Conservation (phyloP, 2,329 filamentous ascomycete genomes). For the Diplodia scrobiculata region DNA sequence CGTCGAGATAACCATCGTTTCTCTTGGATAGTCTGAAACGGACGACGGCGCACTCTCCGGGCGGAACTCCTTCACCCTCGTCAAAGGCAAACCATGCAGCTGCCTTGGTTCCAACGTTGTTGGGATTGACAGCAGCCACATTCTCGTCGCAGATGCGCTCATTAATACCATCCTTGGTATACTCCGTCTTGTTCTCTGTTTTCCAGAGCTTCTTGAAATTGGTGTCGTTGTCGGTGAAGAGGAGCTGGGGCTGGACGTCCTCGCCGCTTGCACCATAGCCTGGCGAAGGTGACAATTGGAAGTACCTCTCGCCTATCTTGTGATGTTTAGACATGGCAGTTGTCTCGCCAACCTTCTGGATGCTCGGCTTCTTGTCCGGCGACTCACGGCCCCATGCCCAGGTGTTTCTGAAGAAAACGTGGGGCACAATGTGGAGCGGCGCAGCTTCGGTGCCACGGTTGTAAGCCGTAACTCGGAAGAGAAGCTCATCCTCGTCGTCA, state of each 20-base stretch:
- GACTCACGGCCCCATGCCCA: constrained; percentile 91
- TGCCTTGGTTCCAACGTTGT: constrained; percentile 78
- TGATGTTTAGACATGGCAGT: constrained; percentile 76
- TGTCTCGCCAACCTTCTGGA: constrained; percentile 66
- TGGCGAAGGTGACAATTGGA: constrained; percentile 85
- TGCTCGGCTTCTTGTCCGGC: constrained; percentile 75
- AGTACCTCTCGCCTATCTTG: constrained; percentile 78
- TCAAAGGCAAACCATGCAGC: constrained; percentile 92
- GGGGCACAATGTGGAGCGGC: constrained; percentile 88
- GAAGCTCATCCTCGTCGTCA: constrained; percentile 85
- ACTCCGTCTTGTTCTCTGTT: constrained; percentile 72
- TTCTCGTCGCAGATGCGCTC: constrained; percentile 80
- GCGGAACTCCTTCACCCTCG: constrained; percentile 80
- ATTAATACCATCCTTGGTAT: constrained; percentile 96
- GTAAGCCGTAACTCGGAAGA: constrained; percentile 95
- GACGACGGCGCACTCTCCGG: constrained; percentile 92
- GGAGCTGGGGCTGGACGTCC: constrained; percentile 79
- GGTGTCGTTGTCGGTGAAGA: constrained; percentile 96
- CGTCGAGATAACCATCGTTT: constrained; percentile 77
- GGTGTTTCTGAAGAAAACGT: constrained; percentile 96
- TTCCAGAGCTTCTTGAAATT: constrained; percentile 78
- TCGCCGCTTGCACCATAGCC: constrained; percentile 75
- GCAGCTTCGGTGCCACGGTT: constrained; percentile 90
- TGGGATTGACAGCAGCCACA: constrained; percentile 78
- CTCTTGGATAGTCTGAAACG: constrained; percentile 84